Conservation (phyloP, 208 protist genomes). For the Crithidia fasciculata region DNA sequence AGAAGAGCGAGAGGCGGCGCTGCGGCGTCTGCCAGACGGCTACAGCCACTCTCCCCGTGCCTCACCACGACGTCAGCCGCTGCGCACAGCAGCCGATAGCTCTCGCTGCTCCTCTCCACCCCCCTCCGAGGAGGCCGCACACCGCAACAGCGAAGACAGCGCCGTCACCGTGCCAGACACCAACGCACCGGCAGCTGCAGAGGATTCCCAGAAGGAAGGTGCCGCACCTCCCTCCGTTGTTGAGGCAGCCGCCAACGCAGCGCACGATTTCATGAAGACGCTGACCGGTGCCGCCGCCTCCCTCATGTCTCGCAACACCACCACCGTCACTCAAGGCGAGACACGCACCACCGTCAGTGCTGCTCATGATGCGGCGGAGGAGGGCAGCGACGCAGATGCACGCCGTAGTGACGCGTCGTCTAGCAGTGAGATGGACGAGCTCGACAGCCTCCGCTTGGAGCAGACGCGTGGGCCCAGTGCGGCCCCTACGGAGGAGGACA, state of each 20-base stretch:
- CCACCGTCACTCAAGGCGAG: neutral
- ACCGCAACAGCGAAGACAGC: no score
- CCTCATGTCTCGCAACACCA: neutral
- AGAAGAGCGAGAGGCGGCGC: conserved; percentile 29
- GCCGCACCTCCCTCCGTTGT: no score
- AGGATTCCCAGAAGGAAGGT: neutral
- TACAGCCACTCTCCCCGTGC: neutral
- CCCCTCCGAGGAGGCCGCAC: no score
- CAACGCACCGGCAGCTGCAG: neutral
- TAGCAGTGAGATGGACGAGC: neutral
- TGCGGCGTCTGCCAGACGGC: neutral
- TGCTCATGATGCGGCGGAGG: neutral
- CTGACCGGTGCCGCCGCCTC: no score
- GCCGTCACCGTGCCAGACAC: neutral
- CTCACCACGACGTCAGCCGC: neutral
- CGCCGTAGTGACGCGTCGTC: neutral
- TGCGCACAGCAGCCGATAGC: neutral
- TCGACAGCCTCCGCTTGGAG: neutral
- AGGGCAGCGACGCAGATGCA: neutral
- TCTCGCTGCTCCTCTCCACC: neutral
- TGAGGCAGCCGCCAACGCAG: no score
- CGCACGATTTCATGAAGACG: no score
- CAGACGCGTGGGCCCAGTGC: neutral
- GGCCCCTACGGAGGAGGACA: conserved; percentile 8
- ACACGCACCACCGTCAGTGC: neutral